Evolutionary conservation across 2,329 filamentous ascomycete genomes (phyloP).

Genomic region (Cladophialophora exuberans): DNA sequence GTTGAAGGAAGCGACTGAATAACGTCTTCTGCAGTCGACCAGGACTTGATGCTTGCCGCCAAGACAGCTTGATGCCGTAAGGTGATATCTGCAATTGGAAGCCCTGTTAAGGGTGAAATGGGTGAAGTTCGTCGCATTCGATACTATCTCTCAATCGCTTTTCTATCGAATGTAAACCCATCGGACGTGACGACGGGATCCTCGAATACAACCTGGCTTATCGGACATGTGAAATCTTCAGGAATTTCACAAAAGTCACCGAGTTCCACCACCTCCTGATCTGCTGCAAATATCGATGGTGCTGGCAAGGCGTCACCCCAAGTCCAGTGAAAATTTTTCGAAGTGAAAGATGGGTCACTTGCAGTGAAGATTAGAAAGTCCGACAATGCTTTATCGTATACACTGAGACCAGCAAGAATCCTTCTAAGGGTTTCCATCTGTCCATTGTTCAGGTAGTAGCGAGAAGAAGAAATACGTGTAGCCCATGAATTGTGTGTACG

Average conservation of each 20-base stretch:
- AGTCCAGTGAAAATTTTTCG: conserved; percentile 34
- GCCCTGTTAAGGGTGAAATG: conserved; percentile 39
- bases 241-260: conserved; percentile 23
- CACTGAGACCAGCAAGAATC: conserved; percentile 16
- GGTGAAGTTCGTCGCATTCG: conserved; percentile 38
- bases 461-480: conserved; percentile 1
- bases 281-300: not conserved
- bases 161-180: conserved; percentile 40
- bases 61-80: conserved; percentile 32
- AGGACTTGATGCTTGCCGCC: conserved; percentile 32
- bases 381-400: conserved; percentile 32
- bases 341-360: conserved; percentile 13
- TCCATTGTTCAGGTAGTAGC: not conserved
- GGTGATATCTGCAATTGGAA: conserved; percentile 31
- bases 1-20: conserved; percentile 5
- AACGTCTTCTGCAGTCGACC: conserved; percentile 32
- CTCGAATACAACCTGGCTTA: conserved; percentile 39
- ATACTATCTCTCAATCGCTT: conserved; percentile 42
- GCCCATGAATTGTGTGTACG: not conserved
- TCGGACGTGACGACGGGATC: conserved; percentile 41
- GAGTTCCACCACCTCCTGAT: not conserved
- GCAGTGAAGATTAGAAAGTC: conserved; percentile 37
- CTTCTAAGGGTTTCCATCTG: conserved; percentile 8
- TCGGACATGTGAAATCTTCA: conserved; percentile 37
- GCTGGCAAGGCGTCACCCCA: conserved; percentile 33